A percentile compares a stretch with the other conserved stretches of the same genome.
phyloP scores from a whole-genome alignment of 129 eudicot genomes.

The Artemisia tridentata region DNA sequence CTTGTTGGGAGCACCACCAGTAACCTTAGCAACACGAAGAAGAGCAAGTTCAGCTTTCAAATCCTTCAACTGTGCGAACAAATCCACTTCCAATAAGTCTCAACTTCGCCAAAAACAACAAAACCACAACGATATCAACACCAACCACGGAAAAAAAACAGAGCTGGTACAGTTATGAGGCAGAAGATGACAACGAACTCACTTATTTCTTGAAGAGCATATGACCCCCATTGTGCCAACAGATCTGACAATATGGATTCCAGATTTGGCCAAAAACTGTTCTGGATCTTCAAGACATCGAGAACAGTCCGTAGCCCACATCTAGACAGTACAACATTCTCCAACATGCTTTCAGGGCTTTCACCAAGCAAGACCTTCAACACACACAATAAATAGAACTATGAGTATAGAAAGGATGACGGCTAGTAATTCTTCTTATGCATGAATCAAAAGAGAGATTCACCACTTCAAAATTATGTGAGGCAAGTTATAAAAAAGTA shows the following conservation, averaged over 20 bases:
- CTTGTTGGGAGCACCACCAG: too few species aligned
- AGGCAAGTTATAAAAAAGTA: not conserved
- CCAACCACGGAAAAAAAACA: not conserved
- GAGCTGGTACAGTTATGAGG: constrained; percentile 2
- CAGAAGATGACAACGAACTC: constrained; percentile 42
- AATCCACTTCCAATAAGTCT: too few species aligned
- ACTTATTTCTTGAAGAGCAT: constrained; percentile 53
- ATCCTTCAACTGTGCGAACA: too few species aligned
- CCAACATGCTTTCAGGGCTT: constrained; percentile 43
- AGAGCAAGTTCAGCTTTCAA: too few species aligned
- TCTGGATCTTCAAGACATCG: constrained; percentile 76
- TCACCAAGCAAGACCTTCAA: constrained; percentile 90
- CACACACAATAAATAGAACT: not conserved
- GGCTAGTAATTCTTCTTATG: too few species aligned
- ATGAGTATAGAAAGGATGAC: not conserved
- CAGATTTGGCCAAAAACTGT: constrained; percentile 66
- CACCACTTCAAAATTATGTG: not conserved
- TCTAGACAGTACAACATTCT: constrained; percentile 48
- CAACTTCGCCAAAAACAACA: too few species aligned
- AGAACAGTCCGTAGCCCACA: constrained; percentile 71
- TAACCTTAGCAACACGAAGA: too few species aligned
- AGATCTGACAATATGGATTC: constrained; percentile 46
- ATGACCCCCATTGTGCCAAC: constrained; percentile 61
- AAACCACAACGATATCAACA: too few species aligned
- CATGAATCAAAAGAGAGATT: too few species aligned